phyloP scores from a whole-genome alignment of 495 filamentous ascomycete species.

The Durotheca rogersii region DNA sequence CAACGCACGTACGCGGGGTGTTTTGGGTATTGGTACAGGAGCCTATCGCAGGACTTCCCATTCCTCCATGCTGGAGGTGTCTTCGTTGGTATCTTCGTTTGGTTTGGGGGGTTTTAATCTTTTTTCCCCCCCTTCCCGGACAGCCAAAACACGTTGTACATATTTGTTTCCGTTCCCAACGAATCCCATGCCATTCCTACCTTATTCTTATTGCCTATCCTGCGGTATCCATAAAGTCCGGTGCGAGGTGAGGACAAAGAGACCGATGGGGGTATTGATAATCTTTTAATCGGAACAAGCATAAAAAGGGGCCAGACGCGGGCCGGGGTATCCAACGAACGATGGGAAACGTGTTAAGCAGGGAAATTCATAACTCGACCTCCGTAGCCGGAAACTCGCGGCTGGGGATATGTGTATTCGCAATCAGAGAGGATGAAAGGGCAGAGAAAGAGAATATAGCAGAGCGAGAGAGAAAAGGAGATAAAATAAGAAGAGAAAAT shows the following conservation, averaged over 20 bases:
- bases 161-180: constrained; percentile 23
- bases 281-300: constrained; percentile 25
- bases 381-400: constrained; percentile 11
- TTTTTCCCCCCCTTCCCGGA: not conserved
- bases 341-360: constrained; percentile 26
- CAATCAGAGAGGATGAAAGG: constrained; percentile 27
- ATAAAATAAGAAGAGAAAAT: too few relatives aligned
- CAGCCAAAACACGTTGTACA: constrained; percentile 1
- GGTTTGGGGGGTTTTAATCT: not conserved
- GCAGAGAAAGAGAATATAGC: too few relatives aligned
- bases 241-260: constrained; percentile 15
- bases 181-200: constrained; percentile 16
- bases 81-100: not conserved
- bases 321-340: constrained; percentile 21
- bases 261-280: constrained; percentile 24
- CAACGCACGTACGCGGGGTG: not conserved
- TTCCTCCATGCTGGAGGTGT: too few relatives aligned
- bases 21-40: not conserved
- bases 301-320: constrained; percentile 9
- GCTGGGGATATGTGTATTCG: constrained; percentile 12
- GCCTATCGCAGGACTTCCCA: too few relatives aligned
- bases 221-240: constrained; percentile 20
- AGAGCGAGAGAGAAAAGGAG: too few relatives aligned
- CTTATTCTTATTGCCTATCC: constrained; percentile 23
- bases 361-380: constrained; percentile 18